A percentile compares a stretch with the other conserved stretches of the same genome.
phyloP scores from a whole-genome alignment of 345 rosid species.

The Microcos paniculata region DNA sequence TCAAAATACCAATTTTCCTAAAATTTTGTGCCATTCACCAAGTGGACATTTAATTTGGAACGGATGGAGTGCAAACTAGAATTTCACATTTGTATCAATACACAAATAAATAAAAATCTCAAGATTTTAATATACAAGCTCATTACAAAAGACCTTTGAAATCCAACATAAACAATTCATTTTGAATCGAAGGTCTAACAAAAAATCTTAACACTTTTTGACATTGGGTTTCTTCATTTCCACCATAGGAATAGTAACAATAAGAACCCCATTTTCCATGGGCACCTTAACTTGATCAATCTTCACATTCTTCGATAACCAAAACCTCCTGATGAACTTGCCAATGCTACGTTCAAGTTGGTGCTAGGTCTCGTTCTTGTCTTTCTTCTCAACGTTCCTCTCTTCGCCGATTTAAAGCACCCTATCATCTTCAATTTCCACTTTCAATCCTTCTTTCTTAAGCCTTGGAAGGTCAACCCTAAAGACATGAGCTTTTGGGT shows the following conservation, averaged over 20 bases:
- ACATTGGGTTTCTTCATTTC: conserved; percentile 30
- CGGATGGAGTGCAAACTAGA: too few relatives aligned
- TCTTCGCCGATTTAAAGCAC: neutral
- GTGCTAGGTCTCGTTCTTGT: conserved; percentile 10
- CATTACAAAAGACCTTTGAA: too few relatives aligned
- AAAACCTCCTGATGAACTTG: conserved; percentile 13
- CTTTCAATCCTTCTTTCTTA: conserved; percentile 9
- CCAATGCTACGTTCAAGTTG: conserved; percentile 3
- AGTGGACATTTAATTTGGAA: too few relatives aligned
- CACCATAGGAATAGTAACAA: conserved; percentile 33
- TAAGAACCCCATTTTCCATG: conserved; percentile 49
- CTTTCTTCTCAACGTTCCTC: neutral
- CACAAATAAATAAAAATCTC: neutral
- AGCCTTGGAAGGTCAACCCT: conserved; percentile 4
- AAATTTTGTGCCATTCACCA: too few relatives aligned
- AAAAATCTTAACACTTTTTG: conserved; percentile 33
- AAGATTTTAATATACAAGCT: too few relatives aligned
- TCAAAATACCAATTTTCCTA: too few relatives aligned
- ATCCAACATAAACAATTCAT: too few relatives aligned
- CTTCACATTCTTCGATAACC: conserved; percentile 44
- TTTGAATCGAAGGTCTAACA: neutral
- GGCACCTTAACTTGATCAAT: conserved; percentile 36
- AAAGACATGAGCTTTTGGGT: neutral
- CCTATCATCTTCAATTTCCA: conserved; percentile 3
- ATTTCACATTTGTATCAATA: neutral